Base-by-base conservation (phyloP, 208 protist genomes). In the Acanthamoeba triangularis region DNA sequence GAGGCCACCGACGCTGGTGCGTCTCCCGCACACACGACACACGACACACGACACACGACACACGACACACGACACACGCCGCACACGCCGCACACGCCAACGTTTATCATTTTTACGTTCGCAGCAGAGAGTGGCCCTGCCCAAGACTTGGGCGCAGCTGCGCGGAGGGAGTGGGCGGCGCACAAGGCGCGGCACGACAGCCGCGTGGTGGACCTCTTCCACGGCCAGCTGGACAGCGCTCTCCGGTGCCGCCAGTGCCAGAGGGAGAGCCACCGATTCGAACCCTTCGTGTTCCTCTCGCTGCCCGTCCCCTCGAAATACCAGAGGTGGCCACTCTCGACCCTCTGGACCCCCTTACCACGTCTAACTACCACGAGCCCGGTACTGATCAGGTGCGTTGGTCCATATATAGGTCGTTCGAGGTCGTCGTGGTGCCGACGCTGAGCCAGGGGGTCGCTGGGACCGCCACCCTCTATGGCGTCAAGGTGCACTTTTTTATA, bases 301-400 rank as follows among this genome's bases (percentile, higher is more conserved):
- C 85, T 91, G 30, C 85, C 85, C 49, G 61, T 91, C 56, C 85
- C 85, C 54, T 52, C 85, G 18, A 65, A 72, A n/a, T 91, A 74
- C 56, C 85, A 91, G 85, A n/a, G 85, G 78, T n/a, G 18, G 14
- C 67, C 67, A 74, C 33, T 25, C 18, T 10, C 63, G 30, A 6
- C 63, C 13, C 59, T 6, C 11, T 3, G 11, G 59, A 8, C 28
- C 0, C 28, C 25, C 3, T 30, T 6, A 67, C 25, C 8, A 13
- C 18, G 16, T 44, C 8, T 78, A 30, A 35, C 30, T 72, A 30
- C 5, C 0, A 5, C 2, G 28, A 14, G 59, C 18, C 59, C 28
- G 7, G 59, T 16, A 11, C 59, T 30, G 18, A 30, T n/a, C n/a
- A n/a, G 18, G n/a, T 8, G 13, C 30, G 13, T 74, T 30, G 65